These are phyloP conservation scores for Arthrobotrys conoides DNA, from an alignment of 2,329 filamentous ascomycete species.

Conservation along the genomic window DNA sequence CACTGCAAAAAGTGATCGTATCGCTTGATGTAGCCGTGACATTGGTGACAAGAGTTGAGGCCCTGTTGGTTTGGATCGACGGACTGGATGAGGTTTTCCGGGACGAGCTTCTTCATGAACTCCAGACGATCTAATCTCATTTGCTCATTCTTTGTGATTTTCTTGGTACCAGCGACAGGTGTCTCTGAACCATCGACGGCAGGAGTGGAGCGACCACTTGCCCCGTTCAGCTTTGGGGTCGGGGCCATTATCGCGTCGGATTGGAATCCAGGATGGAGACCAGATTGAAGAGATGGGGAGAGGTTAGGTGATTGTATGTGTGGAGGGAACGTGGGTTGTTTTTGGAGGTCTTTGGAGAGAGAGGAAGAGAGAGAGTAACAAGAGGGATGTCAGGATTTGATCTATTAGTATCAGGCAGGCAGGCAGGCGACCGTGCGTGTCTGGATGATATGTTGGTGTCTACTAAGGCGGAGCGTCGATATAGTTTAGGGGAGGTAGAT, in stretches of 20 bases:
- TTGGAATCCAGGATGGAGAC: neutral
- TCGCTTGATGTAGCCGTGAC: constrained; percentile 56
- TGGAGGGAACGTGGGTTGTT: neutral
- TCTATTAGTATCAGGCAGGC: constrained; percentile 28
- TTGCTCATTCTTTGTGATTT: constrained; percentile 58
- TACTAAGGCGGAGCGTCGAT: neutral
- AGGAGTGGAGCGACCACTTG: constrained; percentile 48
- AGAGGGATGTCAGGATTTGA: neutral
- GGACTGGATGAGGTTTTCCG: constrained; percentile 51
- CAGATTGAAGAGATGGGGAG: neutral
- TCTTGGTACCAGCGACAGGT: constrained; percentile 45
- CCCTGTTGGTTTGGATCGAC: constrained; percentile 57
- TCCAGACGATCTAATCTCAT: constrained; percentile 53
- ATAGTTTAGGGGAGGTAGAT: neutral
- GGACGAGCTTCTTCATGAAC: constrained; percentile 58
- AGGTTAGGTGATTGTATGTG: neutral
- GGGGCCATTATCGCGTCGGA: constrained; percentile 39
- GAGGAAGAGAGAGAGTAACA: constrained; percentile 7
- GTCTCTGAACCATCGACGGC: constrained; percentile 48
- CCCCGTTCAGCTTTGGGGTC: constrained; percentile 52
- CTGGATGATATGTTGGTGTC: too few relatives aligned
- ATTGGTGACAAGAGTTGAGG: constrained; percentile 54
- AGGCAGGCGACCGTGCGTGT: neutral
- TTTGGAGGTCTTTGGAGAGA: neutral
- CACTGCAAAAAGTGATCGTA: constrained; percentile 59